Conservation (phyloP, 805 yeast genomes). For the Candida chilensis region DNA sequence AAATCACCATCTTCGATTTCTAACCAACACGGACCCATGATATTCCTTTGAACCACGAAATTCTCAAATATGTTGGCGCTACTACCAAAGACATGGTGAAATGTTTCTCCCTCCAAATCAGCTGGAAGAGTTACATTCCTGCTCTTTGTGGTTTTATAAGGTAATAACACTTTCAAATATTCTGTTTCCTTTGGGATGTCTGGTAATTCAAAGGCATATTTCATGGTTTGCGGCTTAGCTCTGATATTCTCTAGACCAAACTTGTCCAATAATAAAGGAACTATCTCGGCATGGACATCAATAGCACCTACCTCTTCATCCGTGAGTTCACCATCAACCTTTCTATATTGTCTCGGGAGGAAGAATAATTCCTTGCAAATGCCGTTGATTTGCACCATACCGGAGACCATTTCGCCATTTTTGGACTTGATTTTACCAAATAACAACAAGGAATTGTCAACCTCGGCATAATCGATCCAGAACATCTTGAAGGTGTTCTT, state of each 20-base stretch:
- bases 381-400: constrained; percentile 67
- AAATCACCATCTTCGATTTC: constrained; percentile 61
- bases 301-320: constrained; percentile 33
- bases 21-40: constrained; percentile 99
- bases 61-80: constrained; percentile 70
- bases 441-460: constrained; percentile 55
- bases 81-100: constrained; percentile 73
- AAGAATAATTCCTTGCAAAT: constrained; percentile 66
- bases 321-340: constrained; percentile 29
- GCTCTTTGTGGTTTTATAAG: constrained; percentile 57
- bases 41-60: constrained; percentile 69
- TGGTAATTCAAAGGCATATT: constrained; percentile 83
- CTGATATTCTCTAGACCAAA: constrained; percentile 54
- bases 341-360: constrained; percentile 51
- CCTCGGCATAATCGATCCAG: constrained; percentile 87
- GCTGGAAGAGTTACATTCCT: constrained; percentile 42
- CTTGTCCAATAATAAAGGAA: constrained; percentile 52
- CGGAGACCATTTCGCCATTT: constrained; percentile 55
- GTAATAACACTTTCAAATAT: constrained; percentile 70
- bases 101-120: constrained; percentile 67
- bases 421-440: constrained; percentile 72
- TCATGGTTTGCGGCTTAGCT: constrained; percentile 63
- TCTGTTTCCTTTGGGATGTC: constrained; percentile 74
- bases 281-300: constrained; percentile 74
- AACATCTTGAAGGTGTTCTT: constrained; percentile 57